Base-by-base conservation (phyloP, 768 basidiomycete species). In the Lentinula detonsa region DNA sequence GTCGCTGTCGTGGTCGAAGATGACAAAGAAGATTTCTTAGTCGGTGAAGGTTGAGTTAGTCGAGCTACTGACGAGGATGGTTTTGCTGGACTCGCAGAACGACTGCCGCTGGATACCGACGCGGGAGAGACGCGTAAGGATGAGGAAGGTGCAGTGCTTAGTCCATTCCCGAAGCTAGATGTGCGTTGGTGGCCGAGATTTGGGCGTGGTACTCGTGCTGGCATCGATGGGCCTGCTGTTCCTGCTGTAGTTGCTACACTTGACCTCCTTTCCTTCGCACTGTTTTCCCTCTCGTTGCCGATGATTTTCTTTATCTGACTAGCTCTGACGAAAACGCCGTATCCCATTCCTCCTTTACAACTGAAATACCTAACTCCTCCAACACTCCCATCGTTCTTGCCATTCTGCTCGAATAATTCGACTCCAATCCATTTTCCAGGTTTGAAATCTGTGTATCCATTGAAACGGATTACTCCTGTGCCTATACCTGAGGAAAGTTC, bases 331-430 rank as follows among this genome's bases (percentile, higher is more conserved):
- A 99, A 98, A 33, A 98, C 90, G 51, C 97, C 97, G 75, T 91
- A 77, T 34, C 78, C 77, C 51, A 79, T 76, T 15, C 55, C 55
- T 21, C 40, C 40, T 67, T 81, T 82, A 76, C 94, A 98, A 16
- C 76, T 78, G 72, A 99, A 99, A 75, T 98, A 99, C 1, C 73
- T 64, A 53, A 85, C 73, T 15, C 89, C 93, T 39, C 87, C 78
- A 7, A 99, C 90, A 1, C 85, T 83, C 1, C 97, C 97, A 66
- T 98, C 92, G 77, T 99, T 99, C 86, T 98, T 99, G 42, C 97
- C 97, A 49, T 84, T 88, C 7, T 84, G 74, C 67, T 88, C 87
- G 60, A 81, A 83, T 50, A 99, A 82, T 68, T 96, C 95, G 57
- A 98, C 85, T 9, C 97, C 97, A 54, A 97, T 81, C 96, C 96